These are phyloP conservation scores for Boletus rufocinnamomeus DNA, from an alignment of 768 basidiomycete genomes.

Conservation along the genomic window DNA sequence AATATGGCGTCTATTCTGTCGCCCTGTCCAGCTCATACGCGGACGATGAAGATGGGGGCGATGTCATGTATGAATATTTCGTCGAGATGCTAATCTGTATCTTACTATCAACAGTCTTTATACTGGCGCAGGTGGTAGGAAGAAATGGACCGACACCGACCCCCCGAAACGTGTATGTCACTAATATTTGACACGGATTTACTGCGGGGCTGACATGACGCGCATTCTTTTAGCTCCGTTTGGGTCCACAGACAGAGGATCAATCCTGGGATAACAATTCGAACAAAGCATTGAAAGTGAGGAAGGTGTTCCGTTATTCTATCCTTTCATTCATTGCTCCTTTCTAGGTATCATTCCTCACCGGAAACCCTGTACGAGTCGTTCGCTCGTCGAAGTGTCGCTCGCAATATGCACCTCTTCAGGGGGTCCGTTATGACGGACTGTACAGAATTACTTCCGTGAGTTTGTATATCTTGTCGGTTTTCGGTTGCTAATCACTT, in stretches of 20 bases:
- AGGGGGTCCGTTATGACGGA: conserved; percentile 35
- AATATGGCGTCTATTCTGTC: conserved; percentile 20
- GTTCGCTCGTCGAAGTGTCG: conserved; percentile 22
- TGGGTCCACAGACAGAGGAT: conserved; percentile 26
- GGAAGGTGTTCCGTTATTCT: background rate
- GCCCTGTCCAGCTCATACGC: conserved; percentile 22
- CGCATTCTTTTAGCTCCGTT: conserved; percentile 7
- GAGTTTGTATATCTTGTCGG: background rate
- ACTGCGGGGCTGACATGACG: background rate
- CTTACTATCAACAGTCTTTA: conserved; percentile 26
- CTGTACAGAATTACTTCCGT: conserved; percentile 31
- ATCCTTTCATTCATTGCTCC: background rate
- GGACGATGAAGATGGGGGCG: conserved; percentile 30
- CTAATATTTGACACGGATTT: background rate
- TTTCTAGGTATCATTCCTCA: conserved; percentile 24
- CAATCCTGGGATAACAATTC: conserved; percentile 21
- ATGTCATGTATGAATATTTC: conserved; percentile 25
- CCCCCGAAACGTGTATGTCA: conserved; percentile 30
- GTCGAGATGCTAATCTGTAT: background rate
- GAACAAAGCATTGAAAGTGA: conserved; percentile 26
- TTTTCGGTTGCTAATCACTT: background rate
- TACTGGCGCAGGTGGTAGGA: conserved; percentile 30
- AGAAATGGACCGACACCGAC: background rate
- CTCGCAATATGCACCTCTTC: conserved; percentile 30
- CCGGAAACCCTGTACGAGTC: conserved; percentile 28